These are phyloP conservation scores for Cyclotella baltica DNA, from an alignment of 108 stramenopile genomes.

Conservation along the genomic window DNA sequence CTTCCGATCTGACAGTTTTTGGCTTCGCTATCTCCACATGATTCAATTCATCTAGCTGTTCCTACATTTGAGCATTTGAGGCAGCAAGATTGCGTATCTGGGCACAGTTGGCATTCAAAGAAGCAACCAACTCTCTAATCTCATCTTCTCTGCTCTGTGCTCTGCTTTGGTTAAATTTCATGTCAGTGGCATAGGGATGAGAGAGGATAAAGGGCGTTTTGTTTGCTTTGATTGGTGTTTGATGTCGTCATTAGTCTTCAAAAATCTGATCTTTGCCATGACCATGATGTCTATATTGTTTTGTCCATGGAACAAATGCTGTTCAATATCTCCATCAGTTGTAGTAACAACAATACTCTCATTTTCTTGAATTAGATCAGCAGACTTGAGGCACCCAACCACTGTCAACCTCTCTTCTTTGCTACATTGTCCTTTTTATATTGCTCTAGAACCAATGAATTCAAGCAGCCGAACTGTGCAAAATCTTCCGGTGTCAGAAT, in stretches of 20 bases:
- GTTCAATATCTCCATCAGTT: not conserved
- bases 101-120: not conserved
- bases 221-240: not conserved
- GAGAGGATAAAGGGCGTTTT: not conserved
- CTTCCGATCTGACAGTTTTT: no score
- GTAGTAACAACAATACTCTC: not conserved
- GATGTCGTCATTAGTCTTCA: not conserved
- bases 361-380: not conserved
- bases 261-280: not conserved
- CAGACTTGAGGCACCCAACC: not conserved
- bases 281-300: not conserved
- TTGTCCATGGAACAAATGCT: not conserved
- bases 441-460: not conserved
- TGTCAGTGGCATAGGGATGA: not conserved
- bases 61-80: not conserved
- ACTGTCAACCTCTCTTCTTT: not conserved
- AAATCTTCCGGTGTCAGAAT: not conserved
- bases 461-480: not conserved
- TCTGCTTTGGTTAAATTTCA: not conserved
- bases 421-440: not conserved
- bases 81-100: not conserved
- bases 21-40: not conserved
- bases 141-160: conserved; percentile 1
- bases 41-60: conserved; percentile 3
- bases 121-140: not conserved